Evolutionary conservation across 495 filamentous ascomycete genomes (phyloP).

Genomic region (Podospora comata): DNA sequence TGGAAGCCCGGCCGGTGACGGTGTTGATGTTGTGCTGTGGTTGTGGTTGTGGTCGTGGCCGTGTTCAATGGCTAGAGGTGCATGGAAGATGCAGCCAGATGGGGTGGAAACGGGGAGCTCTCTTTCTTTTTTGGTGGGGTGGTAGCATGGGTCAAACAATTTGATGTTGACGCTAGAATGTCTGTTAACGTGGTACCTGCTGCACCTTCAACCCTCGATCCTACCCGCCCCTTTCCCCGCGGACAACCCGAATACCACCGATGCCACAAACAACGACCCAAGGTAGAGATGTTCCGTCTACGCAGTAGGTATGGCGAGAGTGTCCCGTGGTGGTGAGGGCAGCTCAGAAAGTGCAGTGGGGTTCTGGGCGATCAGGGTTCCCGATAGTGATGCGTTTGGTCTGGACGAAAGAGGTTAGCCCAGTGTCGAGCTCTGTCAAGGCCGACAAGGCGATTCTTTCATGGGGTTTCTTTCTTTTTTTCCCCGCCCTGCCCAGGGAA

Average conservation of each 20-base stretch:
- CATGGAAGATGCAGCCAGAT: background rate
- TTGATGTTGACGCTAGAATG: conserved; percentile 24
- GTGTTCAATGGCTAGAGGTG: background rate
- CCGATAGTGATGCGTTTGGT: conserved; percentile 6
- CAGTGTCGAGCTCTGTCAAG: background rate
- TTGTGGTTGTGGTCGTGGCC: background rate
- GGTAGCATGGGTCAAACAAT: conserved; percentile 24
- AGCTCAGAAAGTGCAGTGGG: background rate
- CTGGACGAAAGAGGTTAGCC: background rate
- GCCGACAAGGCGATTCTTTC: conserved; percentile 7
- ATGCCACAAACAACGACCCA: background rate
- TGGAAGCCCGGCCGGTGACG: conserved; percentile 14
- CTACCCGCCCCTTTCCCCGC: conserved; percentile 14
- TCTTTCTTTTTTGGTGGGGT: conserved; percentile 24
- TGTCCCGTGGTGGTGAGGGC: too few species aligned
- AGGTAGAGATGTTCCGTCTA: background rate
- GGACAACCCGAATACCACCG: conserved; percentile 8
- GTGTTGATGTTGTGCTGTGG: conserved; percentile 21
- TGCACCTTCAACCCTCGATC: conserved; percentile 7
- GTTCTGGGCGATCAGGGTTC: conserved; percentile 9
- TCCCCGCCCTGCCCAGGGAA: background rate
- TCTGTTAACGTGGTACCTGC: conserved; percentile 27
- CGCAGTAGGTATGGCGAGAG: background rate
- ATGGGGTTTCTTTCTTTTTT: background rate
- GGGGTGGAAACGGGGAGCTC: background rate